Conservation (phyloP, 495 filamentous ascomycete genomes). For the Bathelium albidoporum region DNA sequence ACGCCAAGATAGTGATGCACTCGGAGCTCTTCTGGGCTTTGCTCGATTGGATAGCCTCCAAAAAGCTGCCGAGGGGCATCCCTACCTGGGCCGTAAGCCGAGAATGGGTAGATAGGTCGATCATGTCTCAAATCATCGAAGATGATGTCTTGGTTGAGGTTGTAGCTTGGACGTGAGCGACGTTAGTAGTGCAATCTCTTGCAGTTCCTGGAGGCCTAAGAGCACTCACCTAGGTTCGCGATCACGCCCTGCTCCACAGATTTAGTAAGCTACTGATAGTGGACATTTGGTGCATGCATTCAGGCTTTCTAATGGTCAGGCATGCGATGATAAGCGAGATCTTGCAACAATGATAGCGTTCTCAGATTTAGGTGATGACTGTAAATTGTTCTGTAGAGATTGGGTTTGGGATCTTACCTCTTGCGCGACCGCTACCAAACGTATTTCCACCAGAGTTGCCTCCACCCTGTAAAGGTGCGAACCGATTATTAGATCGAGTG, state of each 20-base stretch:
- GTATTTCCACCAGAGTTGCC: neutral
- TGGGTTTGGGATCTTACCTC: neutral
- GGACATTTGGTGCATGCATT: neutral
- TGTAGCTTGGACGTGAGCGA: conserved; percentile 27
- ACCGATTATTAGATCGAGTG: neutral
- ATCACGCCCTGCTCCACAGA: neutral
- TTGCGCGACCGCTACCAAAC: neutral
- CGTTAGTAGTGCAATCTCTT: neutral
- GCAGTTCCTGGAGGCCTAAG: neutral
- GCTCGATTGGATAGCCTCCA: conserved; percentile 65
- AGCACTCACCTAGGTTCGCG: neutral
- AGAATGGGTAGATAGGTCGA: conserved; percentile 72
- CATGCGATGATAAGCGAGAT: neutral
- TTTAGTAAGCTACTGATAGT: neutral
- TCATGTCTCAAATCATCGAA: conserved; percentile 55
- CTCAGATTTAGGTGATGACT: neutral
- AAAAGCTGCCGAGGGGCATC: conserved; percentile 70
- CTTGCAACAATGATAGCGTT: too few species aligned
- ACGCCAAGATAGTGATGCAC: conserved; percentile 52
- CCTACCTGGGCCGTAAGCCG: conserved; percentile 62
- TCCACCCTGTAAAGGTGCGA: neutral
- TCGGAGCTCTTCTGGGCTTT: conserved; percentile 75
- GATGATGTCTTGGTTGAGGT: conserved; percentile 47
- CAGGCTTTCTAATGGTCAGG: neutral
- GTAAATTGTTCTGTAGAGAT: neutral